phyloP scores from a whole-genome alignment of 441 rosid genomes.

The Biscutella auriculata region DNA sequence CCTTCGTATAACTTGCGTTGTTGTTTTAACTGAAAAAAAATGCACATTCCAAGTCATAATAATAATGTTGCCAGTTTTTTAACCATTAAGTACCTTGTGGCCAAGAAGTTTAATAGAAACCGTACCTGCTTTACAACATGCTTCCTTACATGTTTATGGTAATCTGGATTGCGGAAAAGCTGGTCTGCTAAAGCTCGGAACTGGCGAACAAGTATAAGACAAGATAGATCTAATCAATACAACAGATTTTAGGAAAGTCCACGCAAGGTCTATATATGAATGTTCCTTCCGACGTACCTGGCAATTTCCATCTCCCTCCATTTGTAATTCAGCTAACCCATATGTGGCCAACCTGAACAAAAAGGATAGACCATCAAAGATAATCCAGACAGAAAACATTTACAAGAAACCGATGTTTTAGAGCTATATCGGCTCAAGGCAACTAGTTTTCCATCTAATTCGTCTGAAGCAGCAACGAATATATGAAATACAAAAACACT shows the following conservation, averaged over 20 bases:
- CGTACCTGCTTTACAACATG: conserved; percentile 77
- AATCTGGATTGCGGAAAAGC: conserved; percentile 66
- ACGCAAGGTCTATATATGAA: neutral
- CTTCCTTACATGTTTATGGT: conserved; percentile 74
- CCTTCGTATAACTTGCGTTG: conserved; percentile 61
- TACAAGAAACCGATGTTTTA: neutral
- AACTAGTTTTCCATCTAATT: neutral
- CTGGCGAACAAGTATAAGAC: conserved; percentile 30
- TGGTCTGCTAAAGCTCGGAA: conserved; percentile 96
- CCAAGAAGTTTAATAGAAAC: neutral
- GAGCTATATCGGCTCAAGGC: neutral
- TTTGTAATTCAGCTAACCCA: conserved; percentile 74
- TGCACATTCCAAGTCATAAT: neutral
- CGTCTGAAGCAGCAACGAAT: neutral
- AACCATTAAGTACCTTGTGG: neutral
- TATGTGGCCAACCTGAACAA: conserved; percentile 59
- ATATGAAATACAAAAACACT: neutral
- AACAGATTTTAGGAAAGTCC: neutral
- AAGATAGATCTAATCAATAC: neutral
- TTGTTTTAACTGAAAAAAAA: conserved; percentile 51
- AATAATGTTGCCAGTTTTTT: neutral
- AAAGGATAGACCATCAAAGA: conserved; percentile 13
- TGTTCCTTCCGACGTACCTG: conserved; percentile 41
- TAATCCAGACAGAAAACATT: neutral
- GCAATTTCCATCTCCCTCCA: conserved; percentile 95